Conservation (phyloP, 495 filamentous ascomycete genomes). For the Podospora appendiculata region DNA sequence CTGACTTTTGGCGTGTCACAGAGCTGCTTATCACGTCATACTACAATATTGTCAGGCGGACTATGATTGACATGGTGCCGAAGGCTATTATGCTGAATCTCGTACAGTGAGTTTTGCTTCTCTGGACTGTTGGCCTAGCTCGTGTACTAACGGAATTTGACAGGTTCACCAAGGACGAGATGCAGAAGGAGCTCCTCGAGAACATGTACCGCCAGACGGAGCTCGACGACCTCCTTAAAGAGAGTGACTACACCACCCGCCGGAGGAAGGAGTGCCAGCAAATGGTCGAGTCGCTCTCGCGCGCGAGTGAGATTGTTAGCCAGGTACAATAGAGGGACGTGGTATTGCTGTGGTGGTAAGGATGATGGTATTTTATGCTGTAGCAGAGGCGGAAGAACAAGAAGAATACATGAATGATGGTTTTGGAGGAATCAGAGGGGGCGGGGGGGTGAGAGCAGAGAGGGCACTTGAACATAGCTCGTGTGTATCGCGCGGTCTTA, state of each 20-base stretch:
- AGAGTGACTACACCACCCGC: conserved; percentile 93
- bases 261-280: conserved; percentile 97
- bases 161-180: conserved; percentile 93
- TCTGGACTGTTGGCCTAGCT: not conserved
- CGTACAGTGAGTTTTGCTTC: conserved; percentile 64
- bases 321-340: conserved; percentile 65
- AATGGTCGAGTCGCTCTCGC: conserved; percentile 89
- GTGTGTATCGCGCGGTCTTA: too few species aligned
- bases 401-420: too few species aligned
- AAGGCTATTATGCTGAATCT: conserved; percentile 99
- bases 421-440: too few species aligned
- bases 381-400: too few species aligned
- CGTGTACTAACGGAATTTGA: not conserved
- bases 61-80: conserved; percentile 99
- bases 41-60: conserved; percentile 94
- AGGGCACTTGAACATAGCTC: too few species aligned
- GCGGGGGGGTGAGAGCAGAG: too few species aligned
- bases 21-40: conserved; percentile 94
- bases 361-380: too few species aligned
- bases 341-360: too few species aligned
- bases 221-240: conserved; percentile 90
- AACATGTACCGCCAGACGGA: conserved; percentile 90
- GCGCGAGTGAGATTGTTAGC: conserved; percentile 92
- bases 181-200: conserved; percentile 97
- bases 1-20: conserved; percentile 22